These are phyloP conservation scores for Priceomyces carsonii DNA, from an alignment of 805 yeast genomes.

Conservation along the genomic window DNA sequence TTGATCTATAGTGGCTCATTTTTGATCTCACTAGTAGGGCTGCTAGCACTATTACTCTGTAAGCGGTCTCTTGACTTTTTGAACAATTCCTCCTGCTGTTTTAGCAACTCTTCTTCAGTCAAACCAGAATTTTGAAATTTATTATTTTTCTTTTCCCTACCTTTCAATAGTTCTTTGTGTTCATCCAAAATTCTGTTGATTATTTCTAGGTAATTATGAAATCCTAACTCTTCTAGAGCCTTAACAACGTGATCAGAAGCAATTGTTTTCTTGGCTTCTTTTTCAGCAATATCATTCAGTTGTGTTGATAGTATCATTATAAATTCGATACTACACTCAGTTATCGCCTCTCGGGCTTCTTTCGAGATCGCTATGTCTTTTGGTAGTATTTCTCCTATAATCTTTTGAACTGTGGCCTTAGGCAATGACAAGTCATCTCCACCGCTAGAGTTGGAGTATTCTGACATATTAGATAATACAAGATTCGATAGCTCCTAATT, in stretches of 20 bases:
- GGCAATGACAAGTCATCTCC: constrained; percentile 46
- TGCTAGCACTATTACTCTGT: constrained; percentile 31
- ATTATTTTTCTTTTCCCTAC: constrained; percentile 86
- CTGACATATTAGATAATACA: constrained; percentile 31
- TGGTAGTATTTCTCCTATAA: constrained; percentile 86
- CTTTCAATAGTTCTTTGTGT: constrained; percentile 85
- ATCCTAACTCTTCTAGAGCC: constrained; percentile 86
- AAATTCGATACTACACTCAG: constrained; percentile 95
- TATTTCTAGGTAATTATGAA: constrained; percentile 78
- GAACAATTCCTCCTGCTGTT: constrained; percentile 91
- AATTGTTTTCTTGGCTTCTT: constrained; percentile 93
- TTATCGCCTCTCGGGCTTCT: constrained; percentile 92
- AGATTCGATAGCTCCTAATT: not conserved
- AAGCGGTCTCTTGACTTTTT: constrained; percentile 70
- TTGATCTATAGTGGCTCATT: constrained; percentile 11
- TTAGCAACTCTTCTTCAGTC: constrained; percentile 86
- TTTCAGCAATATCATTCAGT: constrained; percentile 93
- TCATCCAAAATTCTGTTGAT: constrained; percentile 78
- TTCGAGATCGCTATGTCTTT: constrained; percentile 84
- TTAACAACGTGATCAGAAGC: constrained; percentile 94
- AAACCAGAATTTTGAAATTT: constrained; percentile 92
- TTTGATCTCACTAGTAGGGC: constrained; percentile 12
- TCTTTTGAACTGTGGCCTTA: constrained; percentile 92
- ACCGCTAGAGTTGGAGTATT: constrained; percentile 32
- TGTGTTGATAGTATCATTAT: constrained; percentile 93